Percentiles rank a stretch among this genome's conserved stretches.
These are phyloP conservation scores for Lichtheimia ornata DNA, from an alignment of 371 early-diverging fungal genomes.

Conservation along the genomic window DNA sequence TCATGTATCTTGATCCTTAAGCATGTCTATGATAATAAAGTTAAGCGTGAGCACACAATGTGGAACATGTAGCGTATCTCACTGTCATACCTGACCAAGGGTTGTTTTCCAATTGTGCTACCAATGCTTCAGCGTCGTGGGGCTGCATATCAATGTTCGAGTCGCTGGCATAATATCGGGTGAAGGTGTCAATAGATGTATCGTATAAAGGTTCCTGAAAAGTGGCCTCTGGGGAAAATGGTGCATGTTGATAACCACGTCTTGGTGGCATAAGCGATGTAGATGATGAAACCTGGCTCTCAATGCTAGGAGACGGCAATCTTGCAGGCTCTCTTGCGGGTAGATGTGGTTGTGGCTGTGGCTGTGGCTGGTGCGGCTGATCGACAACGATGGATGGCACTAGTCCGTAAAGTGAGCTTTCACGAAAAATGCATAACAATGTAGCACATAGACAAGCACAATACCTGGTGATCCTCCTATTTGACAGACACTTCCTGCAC, in stretches of 20 bases:
- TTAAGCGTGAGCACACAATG: too few relatives aligned
- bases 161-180: slow-evolving; percentile 6
- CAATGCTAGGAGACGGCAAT: slow-evolving; percentile 8
- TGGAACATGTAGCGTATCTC: too few relatives aligned
- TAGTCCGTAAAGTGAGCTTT: neutral
- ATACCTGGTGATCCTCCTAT: too few relatives aligned
- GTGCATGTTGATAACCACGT: too few relatives aligned
- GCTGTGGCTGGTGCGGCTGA: slow-evolving; percentile 10
- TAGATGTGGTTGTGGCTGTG: neutral
- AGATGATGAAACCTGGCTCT: too few relatives aligned
- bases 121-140: slow-evolving; percentile 1
- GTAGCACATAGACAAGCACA: too few relatives aligned
- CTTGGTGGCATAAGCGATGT: too few relatives aligned
- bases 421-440: too few relatives aligned
- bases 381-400: slow-evolving; percentile 26
- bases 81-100: slow-evolving; percentile 8
- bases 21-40: too few relatives aligned
- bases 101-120: neutral
- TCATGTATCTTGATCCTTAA: too few relatives aligned
- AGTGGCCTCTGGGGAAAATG: too few relatives aligned
- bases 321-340: slow-evolving; percentile 7
- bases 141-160: neutral
- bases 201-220: slow-evolving; percentile 2
- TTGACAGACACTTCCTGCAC: too few relatives aligned
- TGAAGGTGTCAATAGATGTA: slow-evolving; percentile 1